Conservation (phyloP, 139 green algal species). For the Tetradesmus lagerheimii region DNA sequence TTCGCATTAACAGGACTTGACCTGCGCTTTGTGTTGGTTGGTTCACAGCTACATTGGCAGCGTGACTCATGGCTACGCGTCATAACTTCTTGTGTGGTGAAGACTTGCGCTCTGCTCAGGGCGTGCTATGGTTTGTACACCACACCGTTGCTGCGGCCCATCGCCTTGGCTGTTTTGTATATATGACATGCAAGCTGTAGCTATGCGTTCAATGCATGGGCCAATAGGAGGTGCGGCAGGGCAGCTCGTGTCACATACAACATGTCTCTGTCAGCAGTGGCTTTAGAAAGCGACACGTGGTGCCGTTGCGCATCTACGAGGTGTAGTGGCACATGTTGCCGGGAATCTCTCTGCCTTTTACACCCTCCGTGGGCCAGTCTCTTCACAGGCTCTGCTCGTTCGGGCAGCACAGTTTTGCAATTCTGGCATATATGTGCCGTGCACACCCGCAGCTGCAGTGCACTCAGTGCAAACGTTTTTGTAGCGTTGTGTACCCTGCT, state of each 20-base stretch:
- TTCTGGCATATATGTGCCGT: background rate
- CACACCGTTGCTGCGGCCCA: no score
- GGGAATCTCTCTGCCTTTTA: background rate
- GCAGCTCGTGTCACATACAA: background rate
- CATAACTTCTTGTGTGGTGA: no score
- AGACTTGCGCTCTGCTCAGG: no score
- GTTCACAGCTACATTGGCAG: no score
- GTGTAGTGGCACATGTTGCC: background rate
- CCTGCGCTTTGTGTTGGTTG: no score
- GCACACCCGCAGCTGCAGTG: background rate
- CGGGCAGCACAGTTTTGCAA: background rate
- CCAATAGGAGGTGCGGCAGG: background rate
- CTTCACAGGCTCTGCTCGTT: background rate
- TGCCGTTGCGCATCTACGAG: no score
- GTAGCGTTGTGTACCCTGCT: background rate
- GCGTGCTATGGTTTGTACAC: no score
- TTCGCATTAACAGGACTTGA: no score
- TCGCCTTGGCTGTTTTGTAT: background rate
- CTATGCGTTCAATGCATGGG: background rate
- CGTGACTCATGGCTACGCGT: no score
- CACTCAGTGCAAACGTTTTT: background rate
- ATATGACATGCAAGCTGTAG: background rate
- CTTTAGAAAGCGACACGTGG: background rate
- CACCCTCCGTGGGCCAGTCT: background rate
- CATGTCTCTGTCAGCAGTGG: background rate